Conservation (phyloP, 371 early-diverging fungal species). For the Mortierella sp. region DNA sequence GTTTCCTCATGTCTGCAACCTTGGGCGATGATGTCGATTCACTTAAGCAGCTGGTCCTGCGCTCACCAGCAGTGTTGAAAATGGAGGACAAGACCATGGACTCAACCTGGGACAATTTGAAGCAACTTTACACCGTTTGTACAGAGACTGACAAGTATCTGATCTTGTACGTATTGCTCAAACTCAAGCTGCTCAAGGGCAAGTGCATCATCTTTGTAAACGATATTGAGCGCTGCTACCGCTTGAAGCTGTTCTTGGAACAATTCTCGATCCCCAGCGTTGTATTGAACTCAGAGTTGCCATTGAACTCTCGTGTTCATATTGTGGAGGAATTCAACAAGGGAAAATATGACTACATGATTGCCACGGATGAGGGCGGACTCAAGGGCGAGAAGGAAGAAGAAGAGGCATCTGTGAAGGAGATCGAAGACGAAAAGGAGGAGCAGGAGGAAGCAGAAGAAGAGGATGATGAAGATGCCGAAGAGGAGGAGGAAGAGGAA, state of each 20-base stretch:
- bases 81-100: constrained; percentile 80
- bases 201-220: constrained; percentile 96
- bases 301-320: constrained; percentile 87
- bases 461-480: constrained; percentile 40
- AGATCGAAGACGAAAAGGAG: constrained; percentile 50
- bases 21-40: constrained; percentile 87
- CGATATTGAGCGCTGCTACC: constrained; percentile 92
- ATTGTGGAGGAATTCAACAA: constrained; percentile 97
- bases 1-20: constrained; percentile 93
- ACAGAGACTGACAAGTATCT: constrained; percentile 91
- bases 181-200: constrained; percentile 88
- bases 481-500: constrained; percentile 25
- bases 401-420: constrained; percentile 60
- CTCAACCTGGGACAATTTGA: constrained; percentile 65
- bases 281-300: constrained; percentile 94
- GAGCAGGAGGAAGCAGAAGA: constrained; percentile 44
- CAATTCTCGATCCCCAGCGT: constrained; percentile 94
- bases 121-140: constrained; percentile 64
- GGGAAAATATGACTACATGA: constrained; percentile 95
- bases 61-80: constrained; percentile 86
- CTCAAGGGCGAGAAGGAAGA: constrained; percentile 80
- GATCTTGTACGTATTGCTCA: constrained; percentile 90
- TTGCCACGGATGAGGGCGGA: constrained; percentile 94
- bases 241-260: constrained; percentile 93
- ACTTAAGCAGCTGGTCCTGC: constrained; percentile 85